Evolutionary conservation across 2,329 filamentous ascomycete species (phyloP).

Genomic region (Aspergillus novoparasiticus): DNA sequence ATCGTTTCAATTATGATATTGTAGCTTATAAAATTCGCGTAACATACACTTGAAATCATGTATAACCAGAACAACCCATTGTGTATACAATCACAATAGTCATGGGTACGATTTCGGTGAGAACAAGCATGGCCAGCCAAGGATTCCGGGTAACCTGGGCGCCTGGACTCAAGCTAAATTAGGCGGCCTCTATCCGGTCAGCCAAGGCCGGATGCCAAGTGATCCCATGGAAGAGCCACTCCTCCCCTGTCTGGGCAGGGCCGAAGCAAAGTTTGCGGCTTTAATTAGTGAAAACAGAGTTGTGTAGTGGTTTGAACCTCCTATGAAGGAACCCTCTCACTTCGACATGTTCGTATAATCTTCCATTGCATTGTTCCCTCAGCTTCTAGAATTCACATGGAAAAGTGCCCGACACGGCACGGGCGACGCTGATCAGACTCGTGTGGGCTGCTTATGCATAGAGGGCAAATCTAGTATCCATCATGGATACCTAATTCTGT

Average conservation of each 20-base stretch:
- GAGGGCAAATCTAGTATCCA: background rate
- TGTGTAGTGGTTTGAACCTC: background rate
- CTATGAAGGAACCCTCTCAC: background rate
- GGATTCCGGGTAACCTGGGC: background rate
- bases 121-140: conserved; percentile 3
- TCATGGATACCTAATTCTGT: background rate
- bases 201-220: background rate
- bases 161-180: background rate
- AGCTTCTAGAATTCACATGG: background rate
- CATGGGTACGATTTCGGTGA: background rate
- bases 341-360: background rate
- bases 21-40: background rate
- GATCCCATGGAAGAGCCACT: background rate
- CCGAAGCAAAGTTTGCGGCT: background rate
- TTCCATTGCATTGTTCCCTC: background rate
- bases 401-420: background rate
- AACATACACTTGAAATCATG: background rate
- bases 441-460: background rate
- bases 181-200: background rate
- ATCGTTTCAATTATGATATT: too few species aligned
- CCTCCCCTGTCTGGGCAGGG: background rate
- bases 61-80: background rate
- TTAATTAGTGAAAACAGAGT: background rate
- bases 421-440: background rate
- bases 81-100: background rate